phyloP scores from a whole-genome alignment of 805 yeast species.

The Limtongia smithiae region DNA sequence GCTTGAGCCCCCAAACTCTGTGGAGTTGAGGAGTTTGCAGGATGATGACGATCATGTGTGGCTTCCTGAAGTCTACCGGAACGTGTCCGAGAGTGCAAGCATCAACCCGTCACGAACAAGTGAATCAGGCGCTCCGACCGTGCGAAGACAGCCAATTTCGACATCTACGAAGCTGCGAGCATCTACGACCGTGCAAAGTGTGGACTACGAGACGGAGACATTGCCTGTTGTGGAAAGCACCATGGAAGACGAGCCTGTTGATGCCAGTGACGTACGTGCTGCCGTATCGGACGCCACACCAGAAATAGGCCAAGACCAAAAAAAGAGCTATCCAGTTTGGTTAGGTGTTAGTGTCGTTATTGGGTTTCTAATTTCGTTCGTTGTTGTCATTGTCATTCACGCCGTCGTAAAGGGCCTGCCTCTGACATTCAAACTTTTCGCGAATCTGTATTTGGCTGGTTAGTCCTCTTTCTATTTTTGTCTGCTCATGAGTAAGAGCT shows the following conservation, averaged over 20 bases:
- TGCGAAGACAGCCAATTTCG: neutral
- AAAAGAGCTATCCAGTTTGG: slow-evolving; percentile 14
- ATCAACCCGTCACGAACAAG: neutral
- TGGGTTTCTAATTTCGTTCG: slow-evolving; percentile 13
- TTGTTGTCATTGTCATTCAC: slow-evolving; percentile 20
- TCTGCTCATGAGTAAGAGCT: neutral
- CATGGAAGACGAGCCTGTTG: slow-evolving; percentile 2
- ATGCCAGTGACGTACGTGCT: slow-evolving; percentile 17
- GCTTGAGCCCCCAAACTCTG: too few relatives aligned
- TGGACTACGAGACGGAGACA: slow-evolving; percentile 1
- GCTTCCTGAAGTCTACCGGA: slow-evolving; percentile 19
- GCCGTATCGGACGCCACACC: neutral
- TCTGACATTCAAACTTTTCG: slow-evolving; percentile 15
- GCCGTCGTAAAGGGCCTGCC: slow-evolving; percentile 11
- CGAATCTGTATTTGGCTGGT: slow-evolving; percentile 24
- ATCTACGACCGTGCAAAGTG: neutral
- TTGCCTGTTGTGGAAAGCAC: neutral
- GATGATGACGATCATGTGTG: slow-evolving; percentile 17
- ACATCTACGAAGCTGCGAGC: too few relatives aligned
- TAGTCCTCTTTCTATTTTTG: neutral
- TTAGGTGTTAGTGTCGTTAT: slow-evolving; percentile 13
- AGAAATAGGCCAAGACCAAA: too few relatives aligned
- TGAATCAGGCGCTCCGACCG: neutral
- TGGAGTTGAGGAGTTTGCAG: neutral
- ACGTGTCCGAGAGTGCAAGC: slow-evolving; percentile 7